Evolutionary conservation across 345 rosid genomes (phyloP).

Genomic region (Moringa oleifera): DNA sequence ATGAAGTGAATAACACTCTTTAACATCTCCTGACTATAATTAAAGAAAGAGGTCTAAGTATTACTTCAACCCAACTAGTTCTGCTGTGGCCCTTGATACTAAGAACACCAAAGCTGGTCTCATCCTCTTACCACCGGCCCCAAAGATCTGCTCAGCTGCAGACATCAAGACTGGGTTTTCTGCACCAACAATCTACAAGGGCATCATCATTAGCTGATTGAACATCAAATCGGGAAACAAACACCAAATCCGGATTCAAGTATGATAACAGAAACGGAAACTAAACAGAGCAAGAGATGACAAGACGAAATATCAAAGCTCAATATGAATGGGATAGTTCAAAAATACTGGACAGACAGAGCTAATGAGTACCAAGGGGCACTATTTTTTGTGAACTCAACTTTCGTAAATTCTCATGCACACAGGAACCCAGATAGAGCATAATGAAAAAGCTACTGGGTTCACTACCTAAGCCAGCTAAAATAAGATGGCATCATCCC

Average conservation of each 20-base stretch:
- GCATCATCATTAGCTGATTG: slow-evolving; percentile 26
- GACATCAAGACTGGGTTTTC: slow-evolving; percentile 93
- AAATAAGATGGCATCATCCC: background rate
- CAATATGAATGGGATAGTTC: too few species aligned
- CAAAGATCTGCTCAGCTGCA: slow-evolving; percentile 93
- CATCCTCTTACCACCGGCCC: slow-evolving; percentile 99
- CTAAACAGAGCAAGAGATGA: background rate
- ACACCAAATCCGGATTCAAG: background rate
- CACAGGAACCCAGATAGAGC: background rate
- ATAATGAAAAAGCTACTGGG: background rate
- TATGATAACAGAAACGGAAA: background rate
- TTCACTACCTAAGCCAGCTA: background rate
- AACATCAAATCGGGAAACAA: background rate
- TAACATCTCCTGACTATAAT: background rate
- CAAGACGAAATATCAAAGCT: background rate
- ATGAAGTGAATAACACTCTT: background rate
- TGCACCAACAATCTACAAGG: slow-evolving; percentile 87
- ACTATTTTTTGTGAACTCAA: background rate
- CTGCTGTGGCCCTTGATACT: slow-evolving; percentile 90
- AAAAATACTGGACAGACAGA: too few species aligned
- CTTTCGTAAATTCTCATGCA: background rate
- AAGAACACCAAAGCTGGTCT: slow-evolving; percentile 93
- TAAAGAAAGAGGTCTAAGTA: slow-evolving; percentile 4
- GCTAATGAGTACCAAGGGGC: background rate
- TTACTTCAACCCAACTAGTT: slow-evolving; percentile 67